Conservation (phyloP, 352 stramenopile genomes). For the Globisporangium nagaii region DNA sequence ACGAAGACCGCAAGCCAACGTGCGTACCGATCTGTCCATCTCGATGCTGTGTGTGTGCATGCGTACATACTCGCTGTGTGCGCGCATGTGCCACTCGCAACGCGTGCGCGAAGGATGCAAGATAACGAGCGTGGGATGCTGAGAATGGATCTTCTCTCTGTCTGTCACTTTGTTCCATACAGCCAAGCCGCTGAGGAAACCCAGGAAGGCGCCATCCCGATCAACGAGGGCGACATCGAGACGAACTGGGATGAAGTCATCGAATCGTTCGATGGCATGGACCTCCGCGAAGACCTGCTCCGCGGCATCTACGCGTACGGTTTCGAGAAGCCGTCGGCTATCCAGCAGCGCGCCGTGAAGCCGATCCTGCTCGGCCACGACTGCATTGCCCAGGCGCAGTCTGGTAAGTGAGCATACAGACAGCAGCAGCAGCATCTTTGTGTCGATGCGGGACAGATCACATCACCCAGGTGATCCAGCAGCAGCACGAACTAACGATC, state of each 20-base stretch:
- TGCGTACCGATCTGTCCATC: conserved; percentile 16
- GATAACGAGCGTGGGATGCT: too few relatives aligned
- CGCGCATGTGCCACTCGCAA: not conserved
- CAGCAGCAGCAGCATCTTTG: not conserved
- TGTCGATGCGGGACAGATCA: too few relatives aligned
- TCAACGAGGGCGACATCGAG: conserved; percentile 93
- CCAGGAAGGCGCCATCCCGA: conserved; percentile 64
- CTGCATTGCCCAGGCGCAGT: conserved; percentile 99
- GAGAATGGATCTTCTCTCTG: not conserved
- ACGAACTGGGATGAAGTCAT: conserved; percentile 99
- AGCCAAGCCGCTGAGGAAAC: conserved; percentile 58
- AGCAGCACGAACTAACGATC: not conserved
- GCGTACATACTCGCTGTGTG: not conserved
- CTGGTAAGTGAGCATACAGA: conserved; percentile 50
- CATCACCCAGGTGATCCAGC: too few relatives aligned
- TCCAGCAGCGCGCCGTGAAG: conserved; percentile 99
- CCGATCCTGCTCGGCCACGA: conserved; percentile 97
- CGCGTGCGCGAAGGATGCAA: not conserved
- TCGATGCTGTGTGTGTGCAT: not conserved
- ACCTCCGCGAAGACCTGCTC: conserved; percentile 97
- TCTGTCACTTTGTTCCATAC: not conserved
- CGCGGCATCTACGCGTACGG: conserved; percentile 99
- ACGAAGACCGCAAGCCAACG: conserved; percentile 75
- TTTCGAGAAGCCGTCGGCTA: conserved; percentile 99
- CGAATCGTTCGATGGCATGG: conserved; percentile 98